Evolutionary conservation across 1,284 basidiomycete genomes (phyloP).

Genomic region (Fomitiporia mediterranea): DNA sequence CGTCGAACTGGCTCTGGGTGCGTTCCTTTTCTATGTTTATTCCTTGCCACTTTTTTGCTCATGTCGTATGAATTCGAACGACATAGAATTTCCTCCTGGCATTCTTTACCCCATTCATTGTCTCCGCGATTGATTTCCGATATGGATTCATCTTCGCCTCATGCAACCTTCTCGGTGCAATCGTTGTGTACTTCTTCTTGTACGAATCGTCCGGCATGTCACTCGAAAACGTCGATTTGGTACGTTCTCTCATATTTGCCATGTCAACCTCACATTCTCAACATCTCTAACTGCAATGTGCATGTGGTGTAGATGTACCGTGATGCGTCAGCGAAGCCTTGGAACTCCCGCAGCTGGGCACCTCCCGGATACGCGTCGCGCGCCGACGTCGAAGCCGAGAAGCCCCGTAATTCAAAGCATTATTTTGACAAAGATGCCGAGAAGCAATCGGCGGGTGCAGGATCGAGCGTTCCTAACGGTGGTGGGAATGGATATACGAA

Average conservation of each 20-base stretch:
- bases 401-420: not conserved
- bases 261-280: too few relatives aligned
- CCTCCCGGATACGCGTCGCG: constrained; percentile 45
- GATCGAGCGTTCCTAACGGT: too few relatives aligned
- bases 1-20: constrained; percentile 58
- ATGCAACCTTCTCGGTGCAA: constrained; percentile 55
- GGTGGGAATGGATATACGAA: not conserved
- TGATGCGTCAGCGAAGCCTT: constrained; percentile 62
- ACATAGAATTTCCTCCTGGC: constrained; percentile 67
- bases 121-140: constrained; percentile 48
- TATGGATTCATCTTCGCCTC: constrained; percentile 69
- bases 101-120: constrained; percentile 73
- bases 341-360: constrained; percentile 57
- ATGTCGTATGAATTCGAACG: not conserved
- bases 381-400: constrained; percentile 37
- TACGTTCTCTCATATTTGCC: constrained; percentile 25
- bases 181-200: constrained; percentile 72
- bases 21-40: constrained; percentile 7
- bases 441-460: constrained; percentile 9
- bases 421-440: not conserved
- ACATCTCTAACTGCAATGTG: constrained; percentile 3
- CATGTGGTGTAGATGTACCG: constrained; percentile 56
- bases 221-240: constrained; percentile 65
- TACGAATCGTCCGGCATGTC: constrained; percentile 71
- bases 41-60: not conserved